Conservation (phyloP, 176 grass and related monocot genomes). For the Aegilops longissima region DNA sequence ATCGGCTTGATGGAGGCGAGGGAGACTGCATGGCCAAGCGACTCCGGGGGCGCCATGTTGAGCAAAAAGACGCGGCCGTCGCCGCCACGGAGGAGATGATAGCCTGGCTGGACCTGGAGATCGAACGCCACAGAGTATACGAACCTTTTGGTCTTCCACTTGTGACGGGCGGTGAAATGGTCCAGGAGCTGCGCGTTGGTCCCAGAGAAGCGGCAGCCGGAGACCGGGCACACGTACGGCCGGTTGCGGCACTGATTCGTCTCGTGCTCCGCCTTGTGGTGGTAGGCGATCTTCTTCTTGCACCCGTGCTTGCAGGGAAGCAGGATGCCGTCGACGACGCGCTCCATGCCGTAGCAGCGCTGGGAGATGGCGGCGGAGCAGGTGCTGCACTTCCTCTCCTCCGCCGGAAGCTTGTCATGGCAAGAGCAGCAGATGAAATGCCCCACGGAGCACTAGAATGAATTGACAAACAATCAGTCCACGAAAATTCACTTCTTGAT, state of each 20-base stretch:
- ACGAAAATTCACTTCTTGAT: not conserved
- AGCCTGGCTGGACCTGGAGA: not conserved
- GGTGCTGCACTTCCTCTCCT: not conserved
- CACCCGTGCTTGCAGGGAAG: not conserved
- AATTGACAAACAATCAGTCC: not conserved
- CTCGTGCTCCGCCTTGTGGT: not conserved
- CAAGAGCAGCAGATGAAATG: conserved; percentile 27
- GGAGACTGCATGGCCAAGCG: not conserved
- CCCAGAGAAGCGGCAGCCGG: not conserved
- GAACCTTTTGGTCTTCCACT: not conserved
- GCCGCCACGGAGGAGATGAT: not conserved
- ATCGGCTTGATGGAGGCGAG: too few relatives aligned
- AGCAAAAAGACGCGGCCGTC: not conserved
- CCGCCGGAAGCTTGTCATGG: not conserved
- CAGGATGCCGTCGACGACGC: not conserved
- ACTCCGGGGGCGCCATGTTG: not conserved
- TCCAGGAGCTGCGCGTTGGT: not conserved
- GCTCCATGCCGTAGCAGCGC: conserved; percentile 29
- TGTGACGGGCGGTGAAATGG: conserved; percentile 12
- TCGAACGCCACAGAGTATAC: not conserved
- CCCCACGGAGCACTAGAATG: conserved; percentile 19
- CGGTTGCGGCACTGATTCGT: not conserved
- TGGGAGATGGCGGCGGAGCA: not conserved
- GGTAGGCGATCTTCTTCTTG: not conserved
- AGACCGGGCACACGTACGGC: conserved; percentile 15